Evolutionary conservation across 208 protist genomes (phyloP).

Genomic region (Trichomonas vaginalis): DNA sequence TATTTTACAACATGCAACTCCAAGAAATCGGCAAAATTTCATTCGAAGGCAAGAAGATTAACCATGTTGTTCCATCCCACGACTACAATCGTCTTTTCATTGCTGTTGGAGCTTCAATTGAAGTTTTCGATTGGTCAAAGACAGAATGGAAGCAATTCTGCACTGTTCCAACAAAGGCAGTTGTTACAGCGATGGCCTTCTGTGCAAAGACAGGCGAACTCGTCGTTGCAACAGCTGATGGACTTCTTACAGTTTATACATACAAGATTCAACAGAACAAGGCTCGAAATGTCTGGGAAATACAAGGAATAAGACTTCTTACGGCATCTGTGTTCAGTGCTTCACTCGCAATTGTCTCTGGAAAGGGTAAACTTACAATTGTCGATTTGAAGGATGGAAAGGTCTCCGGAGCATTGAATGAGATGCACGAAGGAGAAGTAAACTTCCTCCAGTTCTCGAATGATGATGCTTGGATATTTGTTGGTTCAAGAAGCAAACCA

Average conservation of each 20-base stretch:
- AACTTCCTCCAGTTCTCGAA: background rate
- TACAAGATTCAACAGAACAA: background rate
- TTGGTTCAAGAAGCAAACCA: background rate
- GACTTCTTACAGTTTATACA: background rate
- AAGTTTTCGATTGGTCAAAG: background rate
- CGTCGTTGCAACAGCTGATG: background rate
- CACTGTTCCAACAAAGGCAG: background rate
- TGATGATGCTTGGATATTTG: background rate
- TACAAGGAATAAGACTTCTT: background rate
- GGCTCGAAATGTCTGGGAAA: background rate
- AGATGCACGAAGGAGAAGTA: background rate
- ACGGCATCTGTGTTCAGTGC: background rate
- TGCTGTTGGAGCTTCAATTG: background rate
- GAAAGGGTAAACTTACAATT: background rate
- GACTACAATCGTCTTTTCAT: background rate
- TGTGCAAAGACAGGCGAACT: background rate
- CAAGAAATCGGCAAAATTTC: background rate
- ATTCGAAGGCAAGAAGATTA: background rate
- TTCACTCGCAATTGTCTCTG: background rate
- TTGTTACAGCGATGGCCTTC: background rate
- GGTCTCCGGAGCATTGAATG: background rate
- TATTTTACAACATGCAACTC: background rate
- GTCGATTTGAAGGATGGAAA: background rate
- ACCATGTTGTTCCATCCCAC: background rate
- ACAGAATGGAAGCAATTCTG: background rate